Evolutionary conservation across 1,139 yeast species (phyloP), one percentile per base, ranked within the genome.

Genomic region (Pichia sp.): DNA sequence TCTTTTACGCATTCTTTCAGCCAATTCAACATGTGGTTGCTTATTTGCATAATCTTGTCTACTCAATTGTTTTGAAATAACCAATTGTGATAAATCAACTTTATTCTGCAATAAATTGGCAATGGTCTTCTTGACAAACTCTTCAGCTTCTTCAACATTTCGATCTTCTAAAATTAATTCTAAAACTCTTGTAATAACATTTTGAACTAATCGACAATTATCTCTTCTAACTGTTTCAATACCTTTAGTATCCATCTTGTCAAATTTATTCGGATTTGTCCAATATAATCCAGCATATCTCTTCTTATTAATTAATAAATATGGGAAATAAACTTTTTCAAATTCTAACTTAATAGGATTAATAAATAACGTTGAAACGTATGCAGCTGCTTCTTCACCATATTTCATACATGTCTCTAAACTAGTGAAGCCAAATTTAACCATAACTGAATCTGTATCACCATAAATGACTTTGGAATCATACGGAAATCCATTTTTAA

Each of bases 391-490:
- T 61, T 90, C 96, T 58, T 88, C 85, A 3, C 98, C 99, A 49
- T 89, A 64, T 49, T 77, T 76, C 98, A 94, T 94, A 58, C 96
- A 87, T 30, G 85, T 84, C 49, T 73, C 80, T 53, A 92, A 66
- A 60, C 89, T 96, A n/a, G 72, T 70, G 38, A 82, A 79, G 1
- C 99, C 99, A 69, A 94, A 94, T 62, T 88, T 89, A 41, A 94
- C 97, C 98, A 94, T 94, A 18, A 94, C 99, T 8, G 98, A 94
- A 76, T 94, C 99, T 0, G 99, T 94, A 68, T 94, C 99, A 71
- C 99, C 99, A 65, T 94, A 94, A 40, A 94, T 85, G 53, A 94
- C 98, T 56, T 84, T 78, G 0, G 97, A 85, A 68, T 94, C 95
- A 62, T 76, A 82, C 20, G 78, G 75, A 59, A 74, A 85, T 1